A percentile compares a stretch with the other conserved stretches of the same genome.
These are phyloP conservation scores for Serpula lacrymans DNA, from an alignment of 768 basidiomycete species.

Conservation along the genomic window DNA sequence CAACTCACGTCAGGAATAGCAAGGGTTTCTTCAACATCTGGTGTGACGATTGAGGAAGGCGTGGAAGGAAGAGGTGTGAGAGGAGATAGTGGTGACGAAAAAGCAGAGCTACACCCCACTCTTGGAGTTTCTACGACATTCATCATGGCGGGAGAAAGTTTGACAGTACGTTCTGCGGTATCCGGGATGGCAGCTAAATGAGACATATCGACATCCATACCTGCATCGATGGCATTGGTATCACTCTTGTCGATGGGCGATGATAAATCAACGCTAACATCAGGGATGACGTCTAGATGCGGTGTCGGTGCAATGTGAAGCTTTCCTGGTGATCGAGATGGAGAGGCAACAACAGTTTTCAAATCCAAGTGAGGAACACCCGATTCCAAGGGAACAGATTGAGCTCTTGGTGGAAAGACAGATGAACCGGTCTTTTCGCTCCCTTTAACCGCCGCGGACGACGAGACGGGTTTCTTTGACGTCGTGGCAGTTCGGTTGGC, in stretches of 20 bases:
- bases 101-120: no score
- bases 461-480: conserved; percentile 14
- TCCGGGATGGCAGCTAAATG: conserved; percentile 20
- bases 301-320: conserved; percentile 15
- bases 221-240: conserved; percentile 3
- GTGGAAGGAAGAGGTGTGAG: conserved; percentile 53
- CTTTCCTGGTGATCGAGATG: conserved; percentile 22
- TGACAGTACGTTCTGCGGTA: no score
- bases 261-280: no score
- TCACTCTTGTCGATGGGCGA: background rate
- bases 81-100: conserved; percentile 37
- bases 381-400: conserved; percentile 25
- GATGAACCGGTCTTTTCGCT: no score
- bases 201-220: conserved; percentile 25
- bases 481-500: conserved; percentile 10
- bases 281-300: conserved; percentile 21
- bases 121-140: no score
- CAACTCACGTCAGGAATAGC: no score
- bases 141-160: no score
- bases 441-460: conserved; percentile 9
- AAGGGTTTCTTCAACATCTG: no score
- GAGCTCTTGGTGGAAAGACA: conserved; percentile 15
- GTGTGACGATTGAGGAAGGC: conserved; percentile 34
- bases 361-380: conserved; percentile 17
- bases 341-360: conserved; percentile 21